Base-by-base conservation (phyloP, 1,284 basidiomycete genomes). In the Psilocybe mexicana region DNA sequence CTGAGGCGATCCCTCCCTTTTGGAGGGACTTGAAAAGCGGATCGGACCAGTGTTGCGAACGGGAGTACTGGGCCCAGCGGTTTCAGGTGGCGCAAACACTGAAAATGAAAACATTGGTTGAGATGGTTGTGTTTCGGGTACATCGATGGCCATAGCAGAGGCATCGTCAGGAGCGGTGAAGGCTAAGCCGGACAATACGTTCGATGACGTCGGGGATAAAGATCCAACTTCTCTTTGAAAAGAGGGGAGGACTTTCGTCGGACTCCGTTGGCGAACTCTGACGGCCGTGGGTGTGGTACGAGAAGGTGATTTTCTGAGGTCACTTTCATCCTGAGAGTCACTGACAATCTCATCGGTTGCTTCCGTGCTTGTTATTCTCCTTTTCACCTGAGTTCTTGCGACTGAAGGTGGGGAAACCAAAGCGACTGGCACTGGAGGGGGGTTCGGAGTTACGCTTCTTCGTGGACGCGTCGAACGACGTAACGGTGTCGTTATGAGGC, bases 181-280 rank as follows among this genome's bases (percentile, higher is more conserved):
- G 42, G 72, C 62, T 30, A 76, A 61, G 47, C 68, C 67, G 24
- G 70, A 69, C 33, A 77, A 67, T 36, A 76, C 46, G 58, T 69
- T 69, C 42, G 69, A 68, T 25, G 76, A 77, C 24, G 70, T 69
- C 1, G 78, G 77, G n/a, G 78, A 79, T 42, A 79, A 61, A 10
- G 77, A 78, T 7, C 75, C 73, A 18, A 79, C 64, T 65, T 76
- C 74, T 54, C 76, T 68, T 49, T 67, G 65, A 55, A 63, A 69
- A 12, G 63, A 63, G 35, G 61, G 53, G 44, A 62, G 59, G 40
- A 48, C 54, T 55, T 60, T 68, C 25, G 54, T 63, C 23, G 63
- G 66, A 60, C 67, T 69, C n/a, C 69, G 65, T 49, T 60, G 61
- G 38, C 65, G 62, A 10, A 59, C 57, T 43, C 62, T 62, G 38